These are phyloP conservation scores for Aureobasidium subglaciale DNA, from an alignment of 2,329 filamentous ascomycete species.

Conservation along the genomic window DNA sequence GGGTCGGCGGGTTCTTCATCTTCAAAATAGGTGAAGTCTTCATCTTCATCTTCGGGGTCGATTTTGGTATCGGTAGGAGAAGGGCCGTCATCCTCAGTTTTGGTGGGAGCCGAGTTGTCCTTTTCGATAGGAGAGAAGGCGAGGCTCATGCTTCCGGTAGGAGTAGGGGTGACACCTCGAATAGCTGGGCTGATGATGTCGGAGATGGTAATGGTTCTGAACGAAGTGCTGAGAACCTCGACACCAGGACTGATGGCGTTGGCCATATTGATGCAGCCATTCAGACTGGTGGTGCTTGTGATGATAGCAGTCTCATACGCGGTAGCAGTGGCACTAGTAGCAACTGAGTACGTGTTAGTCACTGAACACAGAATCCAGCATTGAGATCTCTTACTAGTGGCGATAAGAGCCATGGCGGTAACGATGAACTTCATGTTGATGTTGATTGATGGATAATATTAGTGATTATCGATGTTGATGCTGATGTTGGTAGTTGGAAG, in stretches of 20 bases:
- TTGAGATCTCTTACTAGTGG: background rate
- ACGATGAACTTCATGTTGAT: constrained; percentile 15
- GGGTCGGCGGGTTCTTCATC: too few relatives aligned
- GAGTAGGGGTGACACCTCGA: background rate
- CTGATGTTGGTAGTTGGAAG: background rate
- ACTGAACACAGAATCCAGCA: too few relatives aligned
- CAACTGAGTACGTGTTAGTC: background rate
- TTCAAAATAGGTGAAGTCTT: too few relatives aligned
- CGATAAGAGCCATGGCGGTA: constrained; percentile 11
- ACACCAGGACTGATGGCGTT: background rate
- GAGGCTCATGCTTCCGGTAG: too few relatives aligned
- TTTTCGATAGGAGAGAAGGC: too few relatives aligned
- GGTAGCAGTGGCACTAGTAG: background rate
- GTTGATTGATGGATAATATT: background rate
- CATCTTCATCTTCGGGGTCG: too few relatives aligned
- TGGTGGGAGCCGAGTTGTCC: too few relatives aligned
- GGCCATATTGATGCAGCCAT: background rate
- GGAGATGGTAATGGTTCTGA: background rate
- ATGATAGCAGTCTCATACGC: constrained; percentile 8
- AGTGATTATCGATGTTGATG: background rate
- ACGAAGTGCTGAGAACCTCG: constrained; percentile 3
- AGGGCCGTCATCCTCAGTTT: too few relatives aligned
- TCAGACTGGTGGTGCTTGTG: constrained; percentile 8
- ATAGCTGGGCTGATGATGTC: background rate
- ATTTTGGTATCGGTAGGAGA: too few relatives aligned